Conservation (phyloP, 176 grass and related monocot genomes). For the Rhynchospora tenuis region DNA sequence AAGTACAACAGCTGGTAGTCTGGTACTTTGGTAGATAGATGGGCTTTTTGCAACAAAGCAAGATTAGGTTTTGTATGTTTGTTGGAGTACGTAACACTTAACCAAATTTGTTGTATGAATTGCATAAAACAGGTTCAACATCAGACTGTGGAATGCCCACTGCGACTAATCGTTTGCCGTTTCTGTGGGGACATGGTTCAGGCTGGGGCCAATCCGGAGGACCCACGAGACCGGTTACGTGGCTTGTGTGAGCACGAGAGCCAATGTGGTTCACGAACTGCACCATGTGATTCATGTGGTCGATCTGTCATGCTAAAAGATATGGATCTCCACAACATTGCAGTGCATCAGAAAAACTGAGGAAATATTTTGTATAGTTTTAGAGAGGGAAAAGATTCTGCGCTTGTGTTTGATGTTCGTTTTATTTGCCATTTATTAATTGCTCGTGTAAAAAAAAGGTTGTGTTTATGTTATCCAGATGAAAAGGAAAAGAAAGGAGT, state of each 20-base stretch:
- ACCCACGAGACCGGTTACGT: slow-evolving; percentile 58
- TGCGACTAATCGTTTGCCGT: slow-evolving; percentile 71
- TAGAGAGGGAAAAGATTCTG: background rate
- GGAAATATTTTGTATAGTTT: background rate
- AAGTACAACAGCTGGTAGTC: background rate
- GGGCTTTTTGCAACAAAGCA: background rate
- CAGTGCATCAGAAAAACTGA: slow-evolving; percentile 91
- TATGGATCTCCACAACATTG: slow-evolving; percentile 86
- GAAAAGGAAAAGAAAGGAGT: background rate
- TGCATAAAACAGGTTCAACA: slow-evolving; percentile 51
- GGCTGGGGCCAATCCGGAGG: slow-evolving; percentile 51
- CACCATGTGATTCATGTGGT: slow-evolving; percentile 83
- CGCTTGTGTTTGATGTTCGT: background rate
- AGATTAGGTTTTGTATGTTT: background rate
- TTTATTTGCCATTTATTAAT: background rate
- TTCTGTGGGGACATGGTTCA: slow-evolving; percentile 91
- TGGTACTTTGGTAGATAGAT: background rate
- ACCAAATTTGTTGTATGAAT: background rate
- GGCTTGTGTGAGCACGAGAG: slow-evolving; percentile 88
- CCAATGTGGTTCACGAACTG: slow-evolving; percentile 85
- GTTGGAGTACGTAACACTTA: background rate
- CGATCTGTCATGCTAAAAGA: slow-evolving; percentile 94
- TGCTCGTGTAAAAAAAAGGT: background rate
- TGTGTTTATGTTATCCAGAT: background rate
- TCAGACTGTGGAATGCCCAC: slow-evolving; percentile 57